Base-by-base conservation (phyloP, 371 early-diverging fungal genomes). In the Mortierella polycephala region DNA sequence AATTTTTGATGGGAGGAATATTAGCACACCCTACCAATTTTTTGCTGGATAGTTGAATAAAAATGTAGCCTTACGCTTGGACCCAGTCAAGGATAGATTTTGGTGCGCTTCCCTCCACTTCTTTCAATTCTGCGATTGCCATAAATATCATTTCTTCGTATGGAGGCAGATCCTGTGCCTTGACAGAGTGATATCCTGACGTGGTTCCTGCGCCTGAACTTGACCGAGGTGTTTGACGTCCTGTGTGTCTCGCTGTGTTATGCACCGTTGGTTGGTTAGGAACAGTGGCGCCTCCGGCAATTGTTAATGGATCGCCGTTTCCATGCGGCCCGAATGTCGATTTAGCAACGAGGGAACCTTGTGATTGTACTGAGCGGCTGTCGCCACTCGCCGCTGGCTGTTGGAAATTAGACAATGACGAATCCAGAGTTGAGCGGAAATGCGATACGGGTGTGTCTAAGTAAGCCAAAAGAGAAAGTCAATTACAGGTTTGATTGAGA, bases 81-180 rank as follows among this genome's bases (percentile, higher is more conserved):
- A 82, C 80, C 80, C 80, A 80, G 50, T 82, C 83, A 18, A 82
- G 69, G 14, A 82, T 80, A 4, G 67, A 62, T 12, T 81, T 82
- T 10, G 83, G 83, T 7, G 81, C 81, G 30, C 83, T 82, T 13
- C 83, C 83, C 9, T 46, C 67, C 4, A 69, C 76, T 39, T 80
- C 61, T 11, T 67, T 69, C 44, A 82, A 52, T 5, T 70, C 72
- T 1, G 69, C 67, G n/a, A 81, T 71, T 13, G 83, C 83, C 68
- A 56, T 67, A 21, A 80, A 80, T 18, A 82, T 82, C 83, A 82
- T 82, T 57, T 82, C 83, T 37, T 82, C 83, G 40, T 82, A 82
- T 11, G 83, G 81, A 11, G 83, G 83, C 41, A 82, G 42, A 40
- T 82, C 80, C 41, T 64, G 67, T 11, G 71, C 67, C 45, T 74